Evolutionary conservation across 441 rosid genomes (phyloP).

Genomic region (Geranium incanum): DNA sequence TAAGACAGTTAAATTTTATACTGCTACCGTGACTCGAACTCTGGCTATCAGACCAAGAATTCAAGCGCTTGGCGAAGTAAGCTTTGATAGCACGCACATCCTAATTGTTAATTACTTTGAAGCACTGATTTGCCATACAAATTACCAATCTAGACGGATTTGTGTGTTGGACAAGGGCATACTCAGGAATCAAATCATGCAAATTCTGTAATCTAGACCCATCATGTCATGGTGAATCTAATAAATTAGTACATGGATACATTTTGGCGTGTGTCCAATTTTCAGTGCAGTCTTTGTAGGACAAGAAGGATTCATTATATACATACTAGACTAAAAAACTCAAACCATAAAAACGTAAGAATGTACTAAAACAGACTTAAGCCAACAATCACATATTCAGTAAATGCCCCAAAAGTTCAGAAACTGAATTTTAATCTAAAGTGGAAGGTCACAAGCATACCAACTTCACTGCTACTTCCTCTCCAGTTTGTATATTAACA

Average conservation of each 20-base stretch:
- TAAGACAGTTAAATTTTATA: too few species aligned
- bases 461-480: constrained; percentile 68
- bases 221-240: background rate
- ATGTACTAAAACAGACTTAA: background rate
- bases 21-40: too few species aligned
- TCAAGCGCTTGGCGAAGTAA: too few species aligned
- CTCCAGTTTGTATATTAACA: constrained; percentile 51
- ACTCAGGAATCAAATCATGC: background rate
- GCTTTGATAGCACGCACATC: background rate
- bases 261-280: too few species aligned
- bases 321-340: background rate
- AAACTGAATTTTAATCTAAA: constrained; percentile 1
- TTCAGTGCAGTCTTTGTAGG: background rate
- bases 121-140: background rate
- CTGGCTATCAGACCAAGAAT: too few species aligned
- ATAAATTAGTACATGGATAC: too few species aligned
- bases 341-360: background rate
- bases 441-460: constrained; percentile 24
- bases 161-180: background rate
- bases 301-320: background rate
- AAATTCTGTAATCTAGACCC: background rate
- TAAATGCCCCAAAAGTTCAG: background rate
- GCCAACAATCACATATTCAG: background rate
- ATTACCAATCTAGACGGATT: background rate
- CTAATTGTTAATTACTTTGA: background rate